A percentile compares a stretch with the other conserved stretches of the same genome.
Evolutionary conservation across 139 green algal genomes (phyloP).

Genomic region (Chlamydomonas asymmetrica): DNA sequence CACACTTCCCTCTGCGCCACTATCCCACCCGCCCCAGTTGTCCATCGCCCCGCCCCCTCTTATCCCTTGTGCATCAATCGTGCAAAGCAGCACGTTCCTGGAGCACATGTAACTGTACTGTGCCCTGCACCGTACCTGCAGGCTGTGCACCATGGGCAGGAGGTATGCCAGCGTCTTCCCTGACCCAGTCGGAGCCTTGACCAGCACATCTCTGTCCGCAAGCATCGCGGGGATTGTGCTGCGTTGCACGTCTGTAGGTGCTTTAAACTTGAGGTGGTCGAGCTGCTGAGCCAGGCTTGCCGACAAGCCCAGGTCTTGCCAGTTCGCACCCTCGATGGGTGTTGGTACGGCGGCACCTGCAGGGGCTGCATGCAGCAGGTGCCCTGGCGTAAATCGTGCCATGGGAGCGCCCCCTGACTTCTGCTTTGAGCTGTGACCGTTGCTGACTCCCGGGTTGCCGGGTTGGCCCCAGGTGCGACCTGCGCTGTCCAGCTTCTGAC

Average conservation of each 20-base stretch:
- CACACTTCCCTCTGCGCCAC: too few species aligned
- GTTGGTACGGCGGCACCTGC: neutral
- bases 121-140: conserved; percentile 54
- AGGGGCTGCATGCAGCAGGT: neutral
- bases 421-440: conserved; percentile 17
- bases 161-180: conserved; percentile 95
- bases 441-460: neutral
- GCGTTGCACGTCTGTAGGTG: conserved; percentile 71
- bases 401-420: neutral
- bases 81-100: too few species aligned
- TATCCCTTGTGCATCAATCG: too few species aligned
- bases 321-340: conserved; percentile 27
- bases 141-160: conserved; percentile 80
- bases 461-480: neutral
- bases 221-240: conserved; percentile 58
- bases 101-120: too few species aligned
- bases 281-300: conserved; percentile 48
- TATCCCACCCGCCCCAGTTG: too few species aligned
- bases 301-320: conserved; percentile 49
- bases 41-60: too few species aligned
- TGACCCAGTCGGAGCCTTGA: conserved; percentile 76
- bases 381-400: conserved; percentile 1
- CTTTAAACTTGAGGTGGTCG: conserved; percentile 59
- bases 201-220: conserved; percentile 24
- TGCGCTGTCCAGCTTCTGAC: neutral